Percentiles rank a stretch among this genome's conserved stretches.
These are phyloP conservation scores for Sporothrix globosa DNA, from an alignment of 2,329 filamentous ascomycete species.

Conservation along the genomic window DNA sequence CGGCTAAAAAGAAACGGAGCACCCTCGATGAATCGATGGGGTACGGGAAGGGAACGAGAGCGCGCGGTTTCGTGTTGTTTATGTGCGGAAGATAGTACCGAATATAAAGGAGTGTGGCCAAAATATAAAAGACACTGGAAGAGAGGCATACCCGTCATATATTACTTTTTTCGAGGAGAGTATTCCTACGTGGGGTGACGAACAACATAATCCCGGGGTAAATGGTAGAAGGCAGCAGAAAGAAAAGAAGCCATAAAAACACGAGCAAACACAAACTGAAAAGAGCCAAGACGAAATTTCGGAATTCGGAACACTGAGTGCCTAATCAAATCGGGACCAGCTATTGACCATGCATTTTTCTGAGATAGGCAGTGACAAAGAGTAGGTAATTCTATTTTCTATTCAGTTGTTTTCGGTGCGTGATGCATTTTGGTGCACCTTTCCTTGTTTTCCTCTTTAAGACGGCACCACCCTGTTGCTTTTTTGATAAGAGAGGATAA, in stretches of 20 bases:
- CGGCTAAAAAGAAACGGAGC: neutral
- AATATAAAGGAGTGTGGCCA: too few relatives aligned
- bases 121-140: neutral
- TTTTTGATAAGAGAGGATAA: neutral
- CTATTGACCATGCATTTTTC: too few relatives aligned
- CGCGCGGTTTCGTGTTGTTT: neutral
- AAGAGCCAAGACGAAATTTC: neutral
- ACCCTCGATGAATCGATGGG: neutral
- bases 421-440: conserved; percentile 15
- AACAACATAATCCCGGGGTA: too few relatives aligned
- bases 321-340: neutral
- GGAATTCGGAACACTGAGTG: neutral
- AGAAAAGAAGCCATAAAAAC: neutral
- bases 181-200: too few relatives aligned
- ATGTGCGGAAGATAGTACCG: neutral
- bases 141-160: neutral
- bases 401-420: conserved; percentile 13
- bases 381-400: conserved; percentile 3
- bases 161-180: neutral
- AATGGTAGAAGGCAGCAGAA: too few relatives aligned
- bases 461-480: neutral
- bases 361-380: too few relatives aligned
- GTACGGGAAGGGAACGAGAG: neutral
- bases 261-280: too few relatives aligned
- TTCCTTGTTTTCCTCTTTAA: neutral